phyloP scores from a whole-genome alignment of 306 rosid species.

The Sindora glabra region DNA sequence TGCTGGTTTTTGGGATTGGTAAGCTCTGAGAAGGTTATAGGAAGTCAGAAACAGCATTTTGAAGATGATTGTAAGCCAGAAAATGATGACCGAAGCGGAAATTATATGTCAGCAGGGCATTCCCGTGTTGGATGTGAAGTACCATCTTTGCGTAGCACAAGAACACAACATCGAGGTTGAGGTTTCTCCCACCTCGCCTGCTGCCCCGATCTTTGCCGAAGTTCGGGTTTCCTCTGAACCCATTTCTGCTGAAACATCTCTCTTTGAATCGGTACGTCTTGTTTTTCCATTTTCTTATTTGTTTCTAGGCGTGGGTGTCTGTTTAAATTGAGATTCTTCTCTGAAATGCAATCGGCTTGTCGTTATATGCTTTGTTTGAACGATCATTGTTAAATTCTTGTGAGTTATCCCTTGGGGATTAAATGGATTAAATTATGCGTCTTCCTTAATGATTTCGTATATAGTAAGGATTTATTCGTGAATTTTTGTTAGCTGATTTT shows the following conservation, averaged over 20 bases:
- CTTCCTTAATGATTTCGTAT: neutral
- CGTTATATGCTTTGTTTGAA: neutral
- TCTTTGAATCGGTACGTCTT: constrained; percentile 16
- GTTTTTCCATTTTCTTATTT: neutral
- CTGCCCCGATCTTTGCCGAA: constrained; percentile 51
- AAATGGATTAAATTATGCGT: neutral
- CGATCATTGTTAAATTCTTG: neutral
- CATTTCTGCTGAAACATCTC: constrained; percentile 5
- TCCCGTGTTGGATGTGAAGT: constrained; percentile 59
- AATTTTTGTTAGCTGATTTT: neutral
- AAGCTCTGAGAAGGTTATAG: neutral
- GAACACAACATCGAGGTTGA: constrained; percentile 48
- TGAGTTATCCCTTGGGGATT: neutral
- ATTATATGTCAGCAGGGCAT: constrained; percentile 47
- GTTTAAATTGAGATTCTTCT: neutral
- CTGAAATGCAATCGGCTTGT: neutral
- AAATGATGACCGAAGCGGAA: constrained; percentile 60
- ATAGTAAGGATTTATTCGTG: neutral
- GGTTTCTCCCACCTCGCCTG: constrained; percentile 40
- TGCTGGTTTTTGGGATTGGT: neutral
- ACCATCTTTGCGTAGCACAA: constrained; percentile 47
- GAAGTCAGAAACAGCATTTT: constrained; percentile 13
- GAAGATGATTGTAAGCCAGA: constrained; percentile 45
- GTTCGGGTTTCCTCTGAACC: constrained; percentile 22
- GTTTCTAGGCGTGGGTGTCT: neutral